Conservation (phyloP, 257 asterid genomes). For the Primulina tabacum region DNA sequence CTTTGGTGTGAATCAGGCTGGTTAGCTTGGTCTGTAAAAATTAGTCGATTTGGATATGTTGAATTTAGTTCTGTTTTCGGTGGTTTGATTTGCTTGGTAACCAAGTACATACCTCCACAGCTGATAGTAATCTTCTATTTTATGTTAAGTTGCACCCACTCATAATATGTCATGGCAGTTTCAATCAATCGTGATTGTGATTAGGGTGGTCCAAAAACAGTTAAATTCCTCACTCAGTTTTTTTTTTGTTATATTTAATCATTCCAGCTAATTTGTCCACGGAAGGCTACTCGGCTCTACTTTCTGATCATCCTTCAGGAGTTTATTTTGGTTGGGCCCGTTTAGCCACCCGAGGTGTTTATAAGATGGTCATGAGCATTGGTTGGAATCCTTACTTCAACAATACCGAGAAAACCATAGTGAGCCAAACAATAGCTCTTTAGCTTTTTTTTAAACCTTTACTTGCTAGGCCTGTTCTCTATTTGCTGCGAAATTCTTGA, state of each 20-base stretch:
- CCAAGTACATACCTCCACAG: too few species aligned
- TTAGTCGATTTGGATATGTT: too few species aligned
- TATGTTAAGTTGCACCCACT: too few species aligned
- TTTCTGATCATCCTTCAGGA: conserved; percentile 81
- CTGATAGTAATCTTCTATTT: too few species aligned
- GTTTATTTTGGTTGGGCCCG: conserved; percentile 95
- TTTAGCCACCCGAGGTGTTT: conserved; percentile 55
- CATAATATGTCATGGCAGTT: neutral
- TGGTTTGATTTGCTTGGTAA: too few species aligned
- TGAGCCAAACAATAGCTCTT: conserved; percentile 40
- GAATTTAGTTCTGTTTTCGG: too few species aligned
- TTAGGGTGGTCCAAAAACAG: too few species aligned
- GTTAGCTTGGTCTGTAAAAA: too few species aligned
- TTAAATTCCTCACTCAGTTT: too few species aligned
- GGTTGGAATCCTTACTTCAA: conserved; percentile 96
- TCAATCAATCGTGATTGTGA: too few species aligned
- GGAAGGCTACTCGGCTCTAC: conserved; percentile 59
- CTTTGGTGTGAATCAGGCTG: neutral
- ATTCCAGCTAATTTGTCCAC: conserved; percentile 81
- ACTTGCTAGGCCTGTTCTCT: neutral
- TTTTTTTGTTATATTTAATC: conserved; percentile 12
- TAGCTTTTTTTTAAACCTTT: conserved; percentile 2
- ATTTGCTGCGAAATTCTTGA: conserved; percentile 11
- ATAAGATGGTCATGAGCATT: conserved; percentile 95
- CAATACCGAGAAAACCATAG: conserved; percentile 88